Conservation (phyloP, 78 protist genomes). For the Isochrysis galbana region DNA sequence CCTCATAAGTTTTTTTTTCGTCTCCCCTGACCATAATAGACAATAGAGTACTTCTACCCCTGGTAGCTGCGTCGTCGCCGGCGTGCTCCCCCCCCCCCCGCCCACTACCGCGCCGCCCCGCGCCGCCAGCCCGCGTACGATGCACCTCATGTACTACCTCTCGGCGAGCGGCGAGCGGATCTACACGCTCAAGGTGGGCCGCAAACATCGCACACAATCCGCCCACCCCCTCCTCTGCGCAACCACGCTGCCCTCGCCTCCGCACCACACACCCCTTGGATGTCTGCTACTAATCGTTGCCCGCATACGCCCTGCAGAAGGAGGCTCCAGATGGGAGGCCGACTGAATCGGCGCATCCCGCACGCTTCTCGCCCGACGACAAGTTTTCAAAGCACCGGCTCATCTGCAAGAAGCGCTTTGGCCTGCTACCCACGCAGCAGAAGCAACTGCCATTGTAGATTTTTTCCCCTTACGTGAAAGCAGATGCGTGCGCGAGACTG, state of each 20-base stretch:
- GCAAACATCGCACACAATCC: background rate
- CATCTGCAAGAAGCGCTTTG: conserved; percentile 12
- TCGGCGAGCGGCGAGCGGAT: conserved; percentile 71
- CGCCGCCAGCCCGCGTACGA: conserved; percentile 24
- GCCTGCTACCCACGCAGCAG: conserved; percentile 5
- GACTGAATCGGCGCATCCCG: conserved; percentile 6
- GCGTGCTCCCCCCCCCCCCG: too few relatives aligned
- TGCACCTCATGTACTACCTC: conserved; percentile 83
- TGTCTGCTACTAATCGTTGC: too few relatives aligned
- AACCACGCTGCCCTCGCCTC: too few relatives aligned
- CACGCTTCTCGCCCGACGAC: conserved; percentile 53
- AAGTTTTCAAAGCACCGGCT: conserved; percentile 21
- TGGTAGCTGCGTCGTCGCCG: too few relatives aligned
- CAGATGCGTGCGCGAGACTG: too few relatives aligned
- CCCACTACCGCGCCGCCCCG: too few relatives aligned
- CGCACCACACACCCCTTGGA: too few relatives aligned
- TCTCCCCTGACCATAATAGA: too few relatives aligned
- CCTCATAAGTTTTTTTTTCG: too few relatives aligned
- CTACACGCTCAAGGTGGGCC: conserved; percentile 75
- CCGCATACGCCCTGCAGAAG: background rate
- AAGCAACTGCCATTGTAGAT: background rate
- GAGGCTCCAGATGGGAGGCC: conserved; percentile 38
- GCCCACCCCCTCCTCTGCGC: background rate
- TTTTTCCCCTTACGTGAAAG: too few relatives aligned
- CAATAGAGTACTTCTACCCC: too few relatives aligned